Evolutionary conservation across 2,329 filamentous ascomycete species (phyloP).

Genomic region (Alternaria ventricosa): DNA sequence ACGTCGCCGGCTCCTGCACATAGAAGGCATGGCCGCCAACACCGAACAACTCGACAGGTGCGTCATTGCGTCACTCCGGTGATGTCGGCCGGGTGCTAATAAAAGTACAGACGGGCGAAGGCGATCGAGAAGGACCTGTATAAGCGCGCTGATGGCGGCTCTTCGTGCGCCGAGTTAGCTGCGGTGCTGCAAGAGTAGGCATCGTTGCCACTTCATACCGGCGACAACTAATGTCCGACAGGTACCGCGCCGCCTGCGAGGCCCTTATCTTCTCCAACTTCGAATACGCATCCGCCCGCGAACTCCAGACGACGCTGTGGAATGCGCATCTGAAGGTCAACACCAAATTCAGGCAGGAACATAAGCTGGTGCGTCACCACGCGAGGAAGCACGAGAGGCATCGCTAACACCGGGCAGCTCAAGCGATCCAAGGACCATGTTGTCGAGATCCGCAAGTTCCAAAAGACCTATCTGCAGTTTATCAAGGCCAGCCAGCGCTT

Average conservation of each 20-base stretch:
- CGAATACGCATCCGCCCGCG: slow-evolving; percentile 66
- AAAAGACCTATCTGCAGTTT: slow-evolving; percentile 82
- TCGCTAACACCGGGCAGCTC: slow-evolving; percentile 46
- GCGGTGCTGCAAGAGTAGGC: slow-evolving; percentile 49
- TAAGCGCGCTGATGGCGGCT: slow-evolving; percentile 58
- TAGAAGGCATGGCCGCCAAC: slow-evolving; percentile 53
- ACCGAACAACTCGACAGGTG: slow-evolving; percentile 62
- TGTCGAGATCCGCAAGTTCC: slow-evolving; percentile 75
- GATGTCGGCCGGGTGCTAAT: slow-evolving; percentile 26
- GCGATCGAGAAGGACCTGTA: slow-evolving; percentile 58
- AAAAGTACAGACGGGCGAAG: slow-evolving; percentile 49
- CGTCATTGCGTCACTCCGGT: slow-evolving; percentile 16
- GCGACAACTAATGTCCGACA: slow-evolving; percentile 45
- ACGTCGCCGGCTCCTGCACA: slow-evolving; percentile 28
- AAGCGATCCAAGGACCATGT: slow-evolving; percentile 59
- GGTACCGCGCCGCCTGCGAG: slow-evolving; percentile 75
- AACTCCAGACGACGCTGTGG: slow-evolving; percentile 79
- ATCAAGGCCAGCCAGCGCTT: slow-evolving; percentile 88
- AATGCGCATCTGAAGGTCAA: slow-evolving; percentile 79
- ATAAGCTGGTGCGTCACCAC: slow-evolving; percentile 29
- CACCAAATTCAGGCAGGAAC: slow-evolving; percentile 73
- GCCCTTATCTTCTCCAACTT: slow-evolving; percentile 76
- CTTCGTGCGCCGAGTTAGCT: slow-evolving; percentile 58
- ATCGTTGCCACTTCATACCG: neutral
- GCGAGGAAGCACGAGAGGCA: neutral